Evolutionary conservation across 495 filamentous ascomycete genomes (phyloP).

Genomic region (Trichoderma reesei): DNA sequence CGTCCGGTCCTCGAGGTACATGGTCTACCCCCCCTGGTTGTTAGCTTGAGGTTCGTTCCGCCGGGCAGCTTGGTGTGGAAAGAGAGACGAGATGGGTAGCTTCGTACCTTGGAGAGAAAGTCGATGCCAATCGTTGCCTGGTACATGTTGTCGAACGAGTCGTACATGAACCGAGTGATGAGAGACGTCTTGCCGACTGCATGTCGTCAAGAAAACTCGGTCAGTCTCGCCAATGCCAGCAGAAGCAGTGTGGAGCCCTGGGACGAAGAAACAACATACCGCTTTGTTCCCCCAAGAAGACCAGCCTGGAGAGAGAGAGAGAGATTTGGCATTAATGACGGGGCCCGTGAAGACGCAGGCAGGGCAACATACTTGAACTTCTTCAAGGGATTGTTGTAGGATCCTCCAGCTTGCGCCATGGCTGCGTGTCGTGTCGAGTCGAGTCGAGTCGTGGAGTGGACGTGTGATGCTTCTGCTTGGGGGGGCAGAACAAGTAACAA

Average conservation of each 20-base stretch:
- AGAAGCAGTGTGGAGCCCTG: slow-evolving; percentile 15
- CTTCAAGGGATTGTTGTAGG: slow-evolving; percentile 98
- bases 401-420: slow-evolving; percentile 56
- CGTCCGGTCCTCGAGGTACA: slow-evolving; percentile 98
- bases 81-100: slow-evolving; percentile 1
- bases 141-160: slow-evolving; percentile 99
- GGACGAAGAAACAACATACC: slow-evolving; percentile 47
- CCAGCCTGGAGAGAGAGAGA: slow-evolving; percentile 49
- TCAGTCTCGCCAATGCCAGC: slow-evolving; percentile 15
- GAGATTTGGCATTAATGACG: slow-evolving; percentile 12
- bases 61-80: background rate
- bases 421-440: slow-evolving; percentile 14
- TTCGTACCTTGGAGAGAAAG: slow-evolving; percentile 86
- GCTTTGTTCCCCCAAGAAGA: slow-evolving; percentile 96
- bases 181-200: slow-evolving; percentile 95
- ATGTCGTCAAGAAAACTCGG: background rate
- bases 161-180: slow-evolving; percentile 99
- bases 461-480: slow-evolving; percentile 6
- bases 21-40: slow-evolving; percentile 52
- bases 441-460: too few species aligned
- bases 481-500: too few species aligned
- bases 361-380: slow-evolving; percentile 80
- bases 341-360: slow-evolving; percentile 13
- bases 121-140: slow-evolving; percentile 99
- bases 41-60: slow-evolving; percentile 13